Evolutionary conservation across 2,329 filamentous ascomycete genomes (phyloP).

Genomic region (Verticillium klebahnii): DNA sequence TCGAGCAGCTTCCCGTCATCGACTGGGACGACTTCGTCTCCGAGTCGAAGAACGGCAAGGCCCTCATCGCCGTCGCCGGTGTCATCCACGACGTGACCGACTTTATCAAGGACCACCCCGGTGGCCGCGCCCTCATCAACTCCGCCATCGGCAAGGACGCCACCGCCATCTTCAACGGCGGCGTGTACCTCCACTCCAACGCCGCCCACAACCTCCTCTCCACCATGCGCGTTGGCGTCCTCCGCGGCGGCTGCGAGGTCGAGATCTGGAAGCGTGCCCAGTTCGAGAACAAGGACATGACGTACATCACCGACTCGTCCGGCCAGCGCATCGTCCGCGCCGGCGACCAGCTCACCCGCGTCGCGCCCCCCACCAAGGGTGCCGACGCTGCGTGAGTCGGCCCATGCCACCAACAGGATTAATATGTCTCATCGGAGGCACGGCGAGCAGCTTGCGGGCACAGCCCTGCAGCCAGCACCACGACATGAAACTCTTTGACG

Average conservation of each 20-base stretch:
- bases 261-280: conserved; percentile 91
- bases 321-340: conserved; percentile 83
- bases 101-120: conserved; percentile 88
- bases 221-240: conserved; percentile 83
- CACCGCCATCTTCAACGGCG: conserved; percentile 87
- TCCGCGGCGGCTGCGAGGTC: conserved; percentile 81
- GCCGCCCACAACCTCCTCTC: conserved; percentile 84
- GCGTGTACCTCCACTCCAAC: conserved; percentile 86
- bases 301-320: conserved; percentile 72
- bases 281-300: conserved; percentile 77
- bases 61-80: conserved; percentile 72
- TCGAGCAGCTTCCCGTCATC: conserved; percentile 81
- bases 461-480: background rate
- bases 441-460: background rate
- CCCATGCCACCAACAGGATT: background rate
- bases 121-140: conserved; percentile 80
- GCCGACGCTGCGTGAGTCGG: conserved; percentile 70
- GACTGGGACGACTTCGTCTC: conserved; percentile 83
- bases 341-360: conserved; percentile 79
- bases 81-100: conserved; percentile 80
- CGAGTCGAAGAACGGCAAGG: conserved; percentile 72
- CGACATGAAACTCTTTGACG: background rate
- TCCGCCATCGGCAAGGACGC: conserved; percentile 83
- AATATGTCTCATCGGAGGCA: background rate
- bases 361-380: conserved; percentile 72